Evolutionary conservation across 2,329 filamentous ascomycete genomes (phyloP).

Genomic region (Ceratocystis colombiana): DNA sequence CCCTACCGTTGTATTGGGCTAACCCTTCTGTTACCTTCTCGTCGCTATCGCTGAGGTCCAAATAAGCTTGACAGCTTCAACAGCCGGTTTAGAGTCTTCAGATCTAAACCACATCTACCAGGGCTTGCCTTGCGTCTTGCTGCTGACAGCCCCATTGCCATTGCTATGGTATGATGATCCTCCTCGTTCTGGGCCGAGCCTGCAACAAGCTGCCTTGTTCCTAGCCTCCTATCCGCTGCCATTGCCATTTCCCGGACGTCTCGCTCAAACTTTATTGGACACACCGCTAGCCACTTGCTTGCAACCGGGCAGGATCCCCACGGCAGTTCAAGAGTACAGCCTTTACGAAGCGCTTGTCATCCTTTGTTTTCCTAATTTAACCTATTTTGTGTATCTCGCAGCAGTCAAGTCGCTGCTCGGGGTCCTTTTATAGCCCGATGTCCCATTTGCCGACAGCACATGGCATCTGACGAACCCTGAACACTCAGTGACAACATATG

Average conservation of each 20-base stretch:
- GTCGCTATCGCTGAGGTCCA: not conserved
- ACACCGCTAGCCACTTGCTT: too few species aligned
- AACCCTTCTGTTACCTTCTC: not conserved
- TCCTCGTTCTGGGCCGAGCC: too few species aligned
- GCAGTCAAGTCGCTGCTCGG: not conserved
- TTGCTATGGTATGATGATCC: too few species aligned
- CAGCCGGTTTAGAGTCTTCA: not conserved
- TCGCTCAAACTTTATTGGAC: not conserved
- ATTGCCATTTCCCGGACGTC: not conserved
- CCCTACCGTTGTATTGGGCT: not conserved
- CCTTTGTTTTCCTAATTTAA: not conserved
- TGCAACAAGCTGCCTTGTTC: too few species aligned
- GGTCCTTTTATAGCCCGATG: constrained; percentile 3
- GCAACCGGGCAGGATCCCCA: too few species aligned
- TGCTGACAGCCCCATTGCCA: not conserved
- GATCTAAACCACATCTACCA: not conserved
- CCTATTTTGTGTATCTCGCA: not conserved
- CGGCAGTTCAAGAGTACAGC: too few species aligned
- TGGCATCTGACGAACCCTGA: not conserved
- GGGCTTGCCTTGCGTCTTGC: not conserved
- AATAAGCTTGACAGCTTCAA: constrained; percentile 13
- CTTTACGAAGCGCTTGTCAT: too few species aligned
- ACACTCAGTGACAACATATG: not conserved
- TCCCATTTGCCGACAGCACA: not conserved
- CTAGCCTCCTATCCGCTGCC: not conserved